phyloP scores from a whole-genome alignment of 495 filamentous ascomycete species.

The Glutinoglossum americanum region DNA sequence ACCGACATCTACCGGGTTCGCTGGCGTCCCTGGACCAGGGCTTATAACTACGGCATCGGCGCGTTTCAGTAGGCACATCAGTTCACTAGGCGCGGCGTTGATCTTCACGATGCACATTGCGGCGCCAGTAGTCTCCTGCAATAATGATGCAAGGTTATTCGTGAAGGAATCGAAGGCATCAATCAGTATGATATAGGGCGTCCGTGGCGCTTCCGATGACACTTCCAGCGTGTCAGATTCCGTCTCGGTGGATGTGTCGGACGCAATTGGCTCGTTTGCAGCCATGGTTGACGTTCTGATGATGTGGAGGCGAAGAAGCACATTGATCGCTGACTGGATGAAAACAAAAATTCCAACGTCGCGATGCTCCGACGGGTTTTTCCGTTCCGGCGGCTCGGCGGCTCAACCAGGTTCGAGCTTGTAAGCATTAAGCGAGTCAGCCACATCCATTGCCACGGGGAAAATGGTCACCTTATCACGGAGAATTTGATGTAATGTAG shows the following conservation, averaged over 20 bases:
- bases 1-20: conserved; percentile 47
- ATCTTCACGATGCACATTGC: conserved; percentile 52
- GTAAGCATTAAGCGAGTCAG: no score
- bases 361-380: not conserved
- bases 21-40: conserved; percentile 43
- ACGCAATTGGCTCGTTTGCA: not conserved
- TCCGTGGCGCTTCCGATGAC: not conserved
- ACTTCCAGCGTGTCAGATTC: not conserved
- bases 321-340: not conserved
- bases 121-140: conserved; percentile 40
- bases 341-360: not conserved
- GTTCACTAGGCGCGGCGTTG: conserved; percentile 27
- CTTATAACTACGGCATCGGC: conserved; percentile 65
- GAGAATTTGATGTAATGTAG: no score
- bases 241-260: no score
- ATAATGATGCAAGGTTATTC: conserved; percentile 70
- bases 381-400: not conserved
- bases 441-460: no score
- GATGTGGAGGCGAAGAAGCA: no score
- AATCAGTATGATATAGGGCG: conserved; percentile 42
- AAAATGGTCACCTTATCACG: no score
- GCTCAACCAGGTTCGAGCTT: no score
- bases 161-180: conserved; percentile 95
- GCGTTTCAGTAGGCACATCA: conserved; percentile 27
- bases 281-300: not conserved